Evolutionary conservation across 192 early-diverging fungal species (phyloP), one percentile per base, ranked within the genome.

Genomic region (Globomyces pollinis-pini): DNA sequence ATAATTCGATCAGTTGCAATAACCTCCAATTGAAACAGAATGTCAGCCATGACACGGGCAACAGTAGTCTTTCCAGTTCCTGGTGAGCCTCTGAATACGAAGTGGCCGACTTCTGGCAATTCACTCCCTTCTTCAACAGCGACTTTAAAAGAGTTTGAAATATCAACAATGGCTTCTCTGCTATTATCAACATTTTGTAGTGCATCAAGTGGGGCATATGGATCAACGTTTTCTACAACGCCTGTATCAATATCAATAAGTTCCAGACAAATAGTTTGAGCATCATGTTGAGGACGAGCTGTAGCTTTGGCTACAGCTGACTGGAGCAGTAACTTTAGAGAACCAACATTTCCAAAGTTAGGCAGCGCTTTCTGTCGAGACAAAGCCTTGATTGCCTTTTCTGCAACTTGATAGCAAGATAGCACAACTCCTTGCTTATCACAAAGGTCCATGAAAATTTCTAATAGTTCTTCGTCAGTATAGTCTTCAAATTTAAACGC

Each of bases 281-380:
- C n/a, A n/a, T n/a, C n/a, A n/a, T n/a, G n/a, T n/a, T n/a, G n/a
- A n/a, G n/a, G n/a, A n/a, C n/a, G n/a, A n/a, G n/a, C n/a, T n/a
- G n/a, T n/a, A n/a, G n/a, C n/a, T n/a, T n/a, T n/a, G n/a, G n/a
- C n/a, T n/a, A n/a, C n/a, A n/a, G n/a, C n/a, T n/a, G n/a, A n/a
- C n/a, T 16, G 67, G 43, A 3, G 36, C 41, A 13, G 53, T 43
- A 8, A 62, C 69, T 63, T 66, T 72, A 4, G 61, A 52, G 11
- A 70, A 13, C 69, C 69, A 7, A 68, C 69, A 38, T 71, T 70
- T 66, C 67, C 69, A 59, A 70, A 70, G 69, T 70, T 70, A 30
- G 69, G 51, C 68, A 71, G 3, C 23, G 50, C 9, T 16, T 57
- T 36, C 42, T 70, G 69, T 62, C 59, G 69, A 15, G 36, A 30